Conservation (phyloP, 495 filamentous ascomycete genomes). For the Staphylotrichum longicolle region DNA sequence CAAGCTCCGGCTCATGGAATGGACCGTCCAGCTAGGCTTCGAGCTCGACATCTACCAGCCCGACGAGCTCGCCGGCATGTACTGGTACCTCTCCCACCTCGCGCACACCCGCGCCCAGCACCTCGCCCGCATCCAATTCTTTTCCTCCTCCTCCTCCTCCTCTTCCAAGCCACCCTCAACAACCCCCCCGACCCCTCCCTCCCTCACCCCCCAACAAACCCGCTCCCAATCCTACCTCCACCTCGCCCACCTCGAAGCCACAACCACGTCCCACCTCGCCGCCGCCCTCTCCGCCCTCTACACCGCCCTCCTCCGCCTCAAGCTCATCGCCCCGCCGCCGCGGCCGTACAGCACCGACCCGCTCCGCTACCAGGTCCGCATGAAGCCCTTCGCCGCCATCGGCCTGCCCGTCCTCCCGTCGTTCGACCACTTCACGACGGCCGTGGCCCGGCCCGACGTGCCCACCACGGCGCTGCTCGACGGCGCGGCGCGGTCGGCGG, state of each 20-base stretch:
- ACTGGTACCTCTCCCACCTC: conserved; percentile 72
- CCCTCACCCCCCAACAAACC: conserved; percentile 36
- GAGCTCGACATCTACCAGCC: conserved; percentile 85
- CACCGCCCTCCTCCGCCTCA: conserved; percentile 59
- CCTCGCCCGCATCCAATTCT: conserved; percentile 68
- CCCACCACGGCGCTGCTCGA: conserved; percentile 51
- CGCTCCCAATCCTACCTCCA: conserved; percentile 58
- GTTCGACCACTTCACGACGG: conserved; percentile 56
- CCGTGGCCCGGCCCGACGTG: conserved; percentile 40
- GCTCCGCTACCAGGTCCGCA: conserved; percentile 80
- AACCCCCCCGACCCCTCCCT: conserved; percentile 23
- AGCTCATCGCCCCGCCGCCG: conserved; percentile 55
- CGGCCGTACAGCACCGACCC: conserved; percentile 68
- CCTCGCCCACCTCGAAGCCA: conserved; percentile 62
- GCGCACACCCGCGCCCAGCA: conserved; percentile 56
- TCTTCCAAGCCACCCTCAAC: conserved; percentile 16
- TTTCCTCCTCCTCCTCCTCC: conserved; percentile 43
- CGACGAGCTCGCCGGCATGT: conserved; percentile 86
- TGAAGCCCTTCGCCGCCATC: conserved; percentile 80
- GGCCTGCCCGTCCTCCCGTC: conserved; percentile 67
- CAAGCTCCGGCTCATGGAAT: conserved; percentile 82
- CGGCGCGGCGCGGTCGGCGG: conserved; percentile 58
- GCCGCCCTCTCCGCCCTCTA: conserved; percentile 67
- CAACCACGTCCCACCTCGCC: conserved; percentile 67
- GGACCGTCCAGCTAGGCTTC: conserved; percentile 91